A percentile compares a stretch with the other conserved stretches of the same genome.
Conservation (phyloP, 805 yeast genomes). For the Monosporozyma aquatica region DNA sequence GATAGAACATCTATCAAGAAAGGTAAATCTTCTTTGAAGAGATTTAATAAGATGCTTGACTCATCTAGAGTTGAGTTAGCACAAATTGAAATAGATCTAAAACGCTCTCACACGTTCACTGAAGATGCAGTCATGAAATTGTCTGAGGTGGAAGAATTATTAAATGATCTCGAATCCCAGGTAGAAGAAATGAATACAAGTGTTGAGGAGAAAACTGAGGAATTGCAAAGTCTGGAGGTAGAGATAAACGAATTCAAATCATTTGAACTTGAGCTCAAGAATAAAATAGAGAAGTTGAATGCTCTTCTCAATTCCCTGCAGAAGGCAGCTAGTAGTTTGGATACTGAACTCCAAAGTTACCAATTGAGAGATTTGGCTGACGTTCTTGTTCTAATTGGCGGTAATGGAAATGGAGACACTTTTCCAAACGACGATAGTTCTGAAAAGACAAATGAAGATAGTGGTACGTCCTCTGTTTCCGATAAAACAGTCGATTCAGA, state of each 20-base stretch:
- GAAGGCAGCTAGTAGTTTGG: conserved; percentile 33
- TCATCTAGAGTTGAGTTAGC: conserved; percentile 42
- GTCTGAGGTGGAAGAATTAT: conserved; percentile 20
- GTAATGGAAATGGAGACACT: conserved; percentile 1
- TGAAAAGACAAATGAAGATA: background rate
- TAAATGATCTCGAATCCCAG: conserved; percentile 34
- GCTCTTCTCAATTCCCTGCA: conserved; percentile 32
- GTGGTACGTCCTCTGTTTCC: background rate
- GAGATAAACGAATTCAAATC: conserved; percentile 51
- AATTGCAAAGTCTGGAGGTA: conserved; percentile 33
- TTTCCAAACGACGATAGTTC: background rate
- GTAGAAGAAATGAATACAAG: conserved; percentile 36
- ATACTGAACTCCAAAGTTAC: conserved; percentile 35
- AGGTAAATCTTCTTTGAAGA: conserved; percentile 51
- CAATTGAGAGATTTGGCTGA: conserved; percentile 47
- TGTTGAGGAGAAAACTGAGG: conserved; percentile 34
- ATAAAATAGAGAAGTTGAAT: conserved; percentile 51
- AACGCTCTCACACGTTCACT: conserved; percentile 22
- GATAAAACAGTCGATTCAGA: too few species aligned
- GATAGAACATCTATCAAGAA: conserved; percentile 51
- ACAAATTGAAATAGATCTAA: conserved; percentile 31
- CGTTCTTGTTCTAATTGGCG: conserved; percentile 13
- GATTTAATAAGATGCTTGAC: conserved; percentile 40
- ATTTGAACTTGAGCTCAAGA: conserved; percentile 56
- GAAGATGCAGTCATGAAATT: conserved; percentile 31